Conservation (phyloP, 1,139 yeast genomes). For the Diutina pseudorugosa region DNA sequence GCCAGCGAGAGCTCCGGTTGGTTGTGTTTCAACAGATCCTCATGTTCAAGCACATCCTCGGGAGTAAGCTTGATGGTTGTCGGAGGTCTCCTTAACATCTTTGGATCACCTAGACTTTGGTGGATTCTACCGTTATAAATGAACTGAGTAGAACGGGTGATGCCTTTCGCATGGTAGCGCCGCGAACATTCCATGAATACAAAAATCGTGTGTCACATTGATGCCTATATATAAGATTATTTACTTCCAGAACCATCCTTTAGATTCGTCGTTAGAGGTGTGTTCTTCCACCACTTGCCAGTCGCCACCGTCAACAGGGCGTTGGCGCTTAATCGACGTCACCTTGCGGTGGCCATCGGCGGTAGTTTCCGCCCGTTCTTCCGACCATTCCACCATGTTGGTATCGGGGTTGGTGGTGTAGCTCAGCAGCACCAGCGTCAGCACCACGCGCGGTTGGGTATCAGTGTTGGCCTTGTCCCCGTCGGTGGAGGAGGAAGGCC, state of each 20-base stretch:
- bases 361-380: neutral
- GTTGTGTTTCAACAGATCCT: conserved; percentile 19
- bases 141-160: too few relatives aligned
- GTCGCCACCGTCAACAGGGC: neutral
- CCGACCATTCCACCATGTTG: neutral
- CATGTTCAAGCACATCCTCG: conserved; percentile 52
- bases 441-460: neutral
- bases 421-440: conserved; percentile 1
- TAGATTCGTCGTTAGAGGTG: neutral
- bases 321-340: neutral
- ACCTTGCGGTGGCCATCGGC: neutral
- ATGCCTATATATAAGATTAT: neutral
- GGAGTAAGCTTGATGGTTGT: conserved; percentile 54
- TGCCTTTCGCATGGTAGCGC: neutral
- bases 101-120: too few relatives aligned
- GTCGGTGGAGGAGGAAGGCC: neutral
- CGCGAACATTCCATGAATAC: neutral
- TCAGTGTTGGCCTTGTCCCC: neutral
- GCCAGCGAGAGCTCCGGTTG: neutral
- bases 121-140: too few relatives aligned
- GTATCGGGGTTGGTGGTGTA: conserved; percentile 1
- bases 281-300: neutral
- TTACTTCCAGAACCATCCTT: conserved; percentile 1
- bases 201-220: neutral
- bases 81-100: conserved; percentile 57